Evolutionary conservation across 148 eudicot species (phyloP).

Genomic region (Silene latifolia): DNA sequence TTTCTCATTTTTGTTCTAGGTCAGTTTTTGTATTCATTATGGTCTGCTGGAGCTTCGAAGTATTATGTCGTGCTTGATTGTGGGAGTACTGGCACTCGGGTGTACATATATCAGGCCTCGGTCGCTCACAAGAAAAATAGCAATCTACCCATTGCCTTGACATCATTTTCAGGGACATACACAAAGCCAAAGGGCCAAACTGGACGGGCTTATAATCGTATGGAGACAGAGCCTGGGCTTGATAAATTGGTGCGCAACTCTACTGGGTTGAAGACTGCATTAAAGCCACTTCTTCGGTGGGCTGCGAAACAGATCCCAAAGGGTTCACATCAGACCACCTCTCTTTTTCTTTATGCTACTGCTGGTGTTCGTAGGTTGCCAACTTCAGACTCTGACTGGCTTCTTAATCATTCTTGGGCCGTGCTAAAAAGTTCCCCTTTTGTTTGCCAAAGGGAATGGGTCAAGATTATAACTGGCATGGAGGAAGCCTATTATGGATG

Average conservation of each 20-base stretch:
- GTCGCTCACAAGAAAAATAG: constrained; percentile 49
- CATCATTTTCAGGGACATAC: constrained; percentile 60
- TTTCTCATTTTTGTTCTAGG: constrained; percentile 38
- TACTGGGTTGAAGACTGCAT: constrained; percentile 62
- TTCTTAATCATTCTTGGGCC: constrained; percentile 77
- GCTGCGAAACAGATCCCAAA: constrained; percentile 88
- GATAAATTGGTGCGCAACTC: constrained; percentile 85
- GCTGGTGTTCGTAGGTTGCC: constrained; percentile 98
- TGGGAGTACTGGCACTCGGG: constrained; percentile 97
- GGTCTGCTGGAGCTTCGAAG: constrained; percentile 64
- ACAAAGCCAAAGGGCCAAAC: constrained; percentile 56
- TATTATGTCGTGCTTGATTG: constrained; percentile 90
- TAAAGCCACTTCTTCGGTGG: constrained; percentile 85
- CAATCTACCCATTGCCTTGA: constrained; percentile 69
- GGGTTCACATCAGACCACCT: constrained; percentile 67
- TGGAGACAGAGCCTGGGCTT: constrained; percentile 98
- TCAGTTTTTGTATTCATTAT: constrained; percentile 45
- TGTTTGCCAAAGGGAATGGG: constrained; percentile 74
- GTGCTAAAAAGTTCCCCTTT: constrained; percentile 67
- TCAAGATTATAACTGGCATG: constrained; percentile 80
- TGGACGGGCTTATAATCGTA: constrained; percentile 91
- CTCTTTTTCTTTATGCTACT: constrained; percentile 86
- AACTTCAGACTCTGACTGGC: constrained; percentile 80
- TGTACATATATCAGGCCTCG: constrained; percentile 79
- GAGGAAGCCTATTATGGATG: constrained; percentile 99